Base-by-base conservation (phyloP, 1,139 yeast genomes). In the Candida glucosophila region DNA sequence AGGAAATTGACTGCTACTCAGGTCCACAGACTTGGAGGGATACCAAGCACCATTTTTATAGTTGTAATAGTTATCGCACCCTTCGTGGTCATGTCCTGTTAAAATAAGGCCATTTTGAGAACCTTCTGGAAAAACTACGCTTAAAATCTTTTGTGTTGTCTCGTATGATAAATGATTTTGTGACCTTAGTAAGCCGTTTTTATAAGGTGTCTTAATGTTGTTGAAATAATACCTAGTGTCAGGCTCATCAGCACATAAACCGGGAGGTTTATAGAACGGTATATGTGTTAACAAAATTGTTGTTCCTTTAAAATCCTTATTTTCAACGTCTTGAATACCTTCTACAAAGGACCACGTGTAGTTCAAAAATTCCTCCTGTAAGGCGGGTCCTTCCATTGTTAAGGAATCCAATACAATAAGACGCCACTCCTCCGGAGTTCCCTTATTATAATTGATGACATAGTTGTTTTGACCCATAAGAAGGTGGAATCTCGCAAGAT, bases 1-100 rank as follows among this genome's bases (percentile, higher is more conserved):
- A 14, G 66, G 56, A 13, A 52, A 46, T 14, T 55, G 50, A 12
- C 47, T 45, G 6, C 20, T 17, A 3, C 47, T 19, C 6, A 35
- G 34, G 5, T 35, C 24, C 14, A 47, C 42, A 10, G 51, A 47
- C 32, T 63, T 67, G 3, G 77, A 61, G 0, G 88, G 82, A 4
- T 49, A 63, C 88, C 90, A 80, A 25, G 52, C 52, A 12, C 54
- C 55, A n/a, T 51, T 43, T 8, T 44, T 40, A 25, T 59, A 52
- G 35, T 56, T 67, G 47, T 77, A 81, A 55, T 67, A 64, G 25
- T 70, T 72, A 40, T 77, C 78, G 48, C 98, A 92, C 1, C 99
- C 99, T 41, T 78, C 88, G 46, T 90, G 98, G 46, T 90, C 99
- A 52, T 90, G 98, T 0, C 99, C 98, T 0, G 95, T 83, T 24